phyloP scores from a whole-genome alignment of 257 asterid genomes.

The Agastache rugosa region DNA sequence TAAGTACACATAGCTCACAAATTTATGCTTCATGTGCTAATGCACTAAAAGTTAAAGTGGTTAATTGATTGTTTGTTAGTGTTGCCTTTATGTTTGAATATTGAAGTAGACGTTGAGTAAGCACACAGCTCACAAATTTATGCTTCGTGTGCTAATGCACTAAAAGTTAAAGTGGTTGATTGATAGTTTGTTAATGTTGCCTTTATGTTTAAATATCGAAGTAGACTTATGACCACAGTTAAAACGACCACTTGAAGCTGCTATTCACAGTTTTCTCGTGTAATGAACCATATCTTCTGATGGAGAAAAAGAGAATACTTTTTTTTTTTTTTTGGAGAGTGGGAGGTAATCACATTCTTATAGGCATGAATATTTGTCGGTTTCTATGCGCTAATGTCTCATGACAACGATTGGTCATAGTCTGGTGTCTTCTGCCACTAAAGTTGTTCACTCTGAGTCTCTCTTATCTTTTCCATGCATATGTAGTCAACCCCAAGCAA shows the following conservation, averaged over 20 bases:
- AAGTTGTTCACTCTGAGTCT: slow-evolving; percentile 17
- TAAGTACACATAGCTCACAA: not conserved
- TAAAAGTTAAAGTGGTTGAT: slow-evolving; percentile 6
- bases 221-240: slow-evolving; percentile 2
- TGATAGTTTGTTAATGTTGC: not conserved
- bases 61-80: not conserved
- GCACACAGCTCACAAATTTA: not conserved
- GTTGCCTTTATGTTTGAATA: not conserved
- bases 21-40: not conserved
- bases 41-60: slow-evolving; percentile 6
- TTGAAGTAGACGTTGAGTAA: not conserved
- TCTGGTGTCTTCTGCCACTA: slow-evolving; percentile 17
- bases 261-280: slow-evolving; percentile 5
- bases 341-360: not conserved
- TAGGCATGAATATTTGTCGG: slow-evolving; percentile 11
- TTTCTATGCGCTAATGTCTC: not conserved
- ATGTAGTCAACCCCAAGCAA: slow-evolving; percentile 84
- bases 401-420: not conserved
- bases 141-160: not conserved
- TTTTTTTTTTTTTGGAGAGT: not conserved
- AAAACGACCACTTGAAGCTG: slow-evolving; percentile 9
- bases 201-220: not conserved
- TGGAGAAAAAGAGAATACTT: not conserved
- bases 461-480: slow-evolving; percentile 53
- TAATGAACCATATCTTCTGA: not conserved